Percentiles rank a stretch among this genome's conserved stretches.
These are phyloP conservation scores for Tulasnella sp. DNA, from an alignment of 768 basidiomycete genomes.

Conservation along the genomic window DNA sequence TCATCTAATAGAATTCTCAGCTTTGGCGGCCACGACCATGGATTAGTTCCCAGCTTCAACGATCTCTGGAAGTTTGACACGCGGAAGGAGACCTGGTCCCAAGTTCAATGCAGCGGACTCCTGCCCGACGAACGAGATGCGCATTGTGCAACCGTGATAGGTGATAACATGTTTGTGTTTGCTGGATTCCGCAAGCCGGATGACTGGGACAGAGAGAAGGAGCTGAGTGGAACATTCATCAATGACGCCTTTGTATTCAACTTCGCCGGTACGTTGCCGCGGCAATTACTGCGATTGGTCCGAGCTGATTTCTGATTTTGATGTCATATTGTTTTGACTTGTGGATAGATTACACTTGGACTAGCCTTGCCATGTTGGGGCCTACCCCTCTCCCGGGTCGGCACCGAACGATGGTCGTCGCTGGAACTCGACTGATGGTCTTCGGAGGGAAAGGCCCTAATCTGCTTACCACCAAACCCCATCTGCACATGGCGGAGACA, in stretches of 20 bases:
- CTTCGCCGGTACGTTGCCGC: neutral
- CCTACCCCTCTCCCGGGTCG: neutral
- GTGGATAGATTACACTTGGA: neutral
- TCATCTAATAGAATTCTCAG: neutral
- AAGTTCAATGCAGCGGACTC: neutral
- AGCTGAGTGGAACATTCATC: neutral
- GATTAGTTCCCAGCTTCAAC: neutral
- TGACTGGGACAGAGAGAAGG: too few relatives aligned
- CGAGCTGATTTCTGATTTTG: too few relatives aligned
- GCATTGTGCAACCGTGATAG: neutral
- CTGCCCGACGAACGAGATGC: neutral
- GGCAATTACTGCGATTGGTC: neutral
- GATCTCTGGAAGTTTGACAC: neutral
- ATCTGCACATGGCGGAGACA: neutral
- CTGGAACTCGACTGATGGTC: neutral
- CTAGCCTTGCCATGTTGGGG: neutral
- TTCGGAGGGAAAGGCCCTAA: neutral
- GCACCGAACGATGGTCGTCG: neutral
- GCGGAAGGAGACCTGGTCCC: neutral
- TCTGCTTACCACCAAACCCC: neutral
- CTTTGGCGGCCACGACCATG: neutral
- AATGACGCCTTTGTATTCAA: neutral
- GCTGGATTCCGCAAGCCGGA: too few relatives aligned
- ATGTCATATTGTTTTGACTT: too few relatives aligned
- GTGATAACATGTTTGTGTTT: neutral